Percentiles rank a stretch among this genome's conserved stretches.
Evolutionary conservation across 441 rosid species (phyloP).

Genomic region (Theobroma grandiflorum): DNA sequence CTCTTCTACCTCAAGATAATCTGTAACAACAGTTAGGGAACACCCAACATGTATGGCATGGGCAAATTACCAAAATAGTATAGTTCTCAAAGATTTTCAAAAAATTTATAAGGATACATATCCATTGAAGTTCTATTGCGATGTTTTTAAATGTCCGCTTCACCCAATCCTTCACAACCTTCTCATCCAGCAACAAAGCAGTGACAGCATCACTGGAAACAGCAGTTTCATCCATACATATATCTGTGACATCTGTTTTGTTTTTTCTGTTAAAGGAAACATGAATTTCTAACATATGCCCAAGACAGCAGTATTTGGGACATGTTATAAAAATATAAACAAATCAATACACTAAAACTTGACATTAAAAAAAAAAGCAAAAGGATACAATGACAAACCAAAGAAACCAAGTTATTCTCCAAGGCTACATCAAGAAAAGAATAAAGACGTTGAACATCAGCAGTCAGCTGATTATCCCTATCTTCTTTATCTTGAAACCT

Average conservation of each 20-base stretch:
- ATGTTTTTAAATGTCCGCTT: slow-evolving; percentile 74
- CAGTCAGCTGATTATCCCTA: slow-evolving; percentile 57
- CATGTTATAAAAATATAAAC: slow-evolving; percentile 17
- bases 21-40: slow-evolving; percentile 62
- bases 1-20: slow-evolving; percentile 64
- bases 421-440: slow-evolving; percentile 87
- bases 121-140: slow-evolving; percentile 61
- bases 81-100: slow-evolving; percentile 22
- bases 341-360: slow-evolving; percentile 11
- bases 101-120: slow-evolving; percentile 75
- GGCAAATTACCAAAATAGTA: slow-evolving; percentile 12
- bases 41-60: slow-evolving; percentile 15
- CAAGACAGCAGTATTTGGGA: neutral
- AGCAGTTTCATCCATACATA: slow-evolving; percentile 97
- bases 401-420: slow-evolving; percentile 82
- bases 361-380: slow-evolving; percentile 12
- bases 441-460: slow-evolving; percentile 83
- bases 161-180: slow-evolving; percentile 98
- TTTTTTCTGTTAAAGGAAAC: slow-evolving; percentile 57
- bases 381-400: slow-evolving; percentile 94
- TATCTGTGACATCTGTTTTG: slow-evolving; percentile 80
- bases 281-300: slow-evolving; percentile 21
- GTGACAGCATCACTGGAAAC: slow-evolving; percentile 93
- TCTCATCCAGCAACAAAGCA: slow-evolving; percentile 98
- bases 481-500: slow-evolving; percentile 66